Base-by-base conservation (phyloP, 2,329 filamentous ascomycete species). In the Phialemonium atrogriseum region DNA sequence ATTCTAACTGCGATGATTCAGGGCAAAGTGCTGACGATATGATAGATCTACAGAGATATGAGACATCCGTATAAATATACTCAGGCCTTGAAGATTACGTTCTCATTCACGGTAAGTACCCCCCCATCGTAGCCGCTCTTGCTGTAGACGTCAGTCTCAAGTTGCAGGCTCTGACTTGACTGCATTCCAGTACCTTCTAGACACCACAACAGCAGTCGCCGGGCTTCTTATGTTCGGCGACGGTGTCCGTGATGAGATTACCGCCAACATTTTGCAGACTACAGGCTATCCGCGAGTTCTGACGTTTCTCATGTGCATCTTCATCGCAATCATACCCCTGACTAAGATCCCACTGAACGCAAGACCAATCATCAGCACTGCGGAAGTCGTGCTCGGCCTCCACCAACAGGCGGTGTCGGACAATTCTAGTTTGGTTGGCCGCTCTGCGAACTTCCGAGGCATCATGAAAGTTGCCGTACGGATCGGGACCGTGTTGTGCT, bases 211-310 rank as follows among this genome's bases (percentile, higher is more conserved):
- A 51, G 88, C 86, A 16, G 72, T 91, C 26, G 74, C 84, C 9
- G 89, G 91, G 23, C 73, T 91, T 36, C 69, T 95, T 42, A 96
- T 98, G 89, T 98, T 95, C 55, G 89, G 89, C 38, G 84, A 94
- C 44, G 70, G 64, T n/a, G 84, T 94, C 33, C 73, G 71, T 35
- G 88, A 94, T 41, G 86, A 93, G 55, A 80, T 96, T 52, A 95
- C 91, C 0, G 81, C 82, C 48, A 96, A 94, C 58, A 80, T 98
- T 38, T 73, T 96, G 42, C 66, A 71, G 32, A 81, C 77, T 1
- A 58, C 69, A 5, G 80, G 80, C 33, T 95, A 94, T 51, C 85
- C 89, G 1, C 62, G 72, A 10, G 68, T 64, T 2, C 58, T 94
- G 24, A 85, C 78, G n/a, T 60, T 89, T 27, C 65, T 89, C 43